Base-by-base conservation (phyloP, 108 stramenopile species). In the Cyclotella cryptica region DNA sequence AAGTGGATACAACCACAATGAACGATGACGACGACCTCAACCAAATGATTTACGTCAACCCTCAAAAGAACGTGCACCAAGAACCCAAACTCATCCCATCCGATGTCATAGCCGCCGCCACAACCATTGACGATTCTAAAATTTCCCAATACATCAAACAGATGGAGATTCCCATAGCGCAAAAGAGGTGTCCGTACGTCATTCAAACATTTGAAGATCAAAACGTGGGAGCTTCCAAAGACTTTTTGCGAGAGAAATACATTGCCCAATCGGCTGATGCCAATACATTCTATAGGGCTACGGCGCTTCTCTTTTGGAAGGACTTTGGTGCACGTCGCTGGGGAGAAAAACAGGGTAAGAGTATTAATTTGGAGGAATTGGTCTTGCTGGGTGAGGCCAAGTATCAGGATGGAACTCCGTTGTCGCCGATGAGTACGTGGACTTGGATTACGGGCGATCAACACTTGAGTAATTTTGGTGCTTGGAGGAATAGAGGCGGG, bases 361-460 rank as follows among this genome's bases (percentile, higher is more conserved):
- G 66, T 13, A 71, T 84, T 28, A 51, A 71, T n/a, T 41, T 85
- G 10, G 66, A 84, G 51, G 68, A 77, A 22, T 21, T 75, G 30
- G 79, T 85, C 0, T 30, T 65, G 60, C 57, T 80, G 8, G 46
- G 69, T 19, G 69, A 78, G 15, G 74, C 79, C 0, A 71, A 60
- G 39, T 78, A 84, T 28, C 75, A 61, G 40, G 84, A 83, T 66
- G 83, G 76, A 15, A 78, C 77, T 26, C 79, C 83, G 0, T 40
- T 90, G 28, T 52, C 61, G 0, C 63, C 71, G 17, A 77, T 70
- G 66, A 78, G 80, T 43, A 84, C 85, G 0, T 90, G 81, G 81
- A 90, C 89, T 9, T 90, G 89, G 89, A 63, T 87, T 13, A 90
- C 87, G 11, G 89, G 89, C 11, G 89, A 90, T 79, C 89, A 90